These are phyloP conservation scores for Sporothrix euskadiensis DNA, from an alignment of 2,329 filamentous ascomycete species.

Conservation along the genomic window DNA sequence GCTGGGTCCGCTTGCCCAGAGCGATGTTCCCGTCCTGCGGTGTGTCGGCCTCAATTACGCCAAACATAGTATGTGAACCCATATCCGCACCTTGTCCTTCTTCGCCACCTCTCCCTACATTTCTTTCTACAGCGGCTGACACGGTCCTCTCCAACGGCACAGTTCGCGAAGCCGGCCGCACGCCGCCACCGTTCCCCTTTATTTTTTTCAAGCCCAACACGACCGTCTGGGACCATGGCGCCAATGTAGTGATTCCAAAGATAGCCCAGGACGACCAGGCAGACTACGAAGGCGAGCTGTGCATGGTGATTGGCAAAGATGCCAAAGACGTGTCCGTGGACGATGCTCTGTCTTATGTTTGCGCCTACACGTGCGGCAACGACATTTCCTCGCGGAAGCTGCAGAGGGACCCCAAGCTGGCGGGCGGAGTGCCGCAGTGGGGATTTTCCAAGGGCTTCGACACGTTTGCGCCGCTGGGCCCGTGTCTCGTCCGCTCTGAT, in stretches of 20 bases:
- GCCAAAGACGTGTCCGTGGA: conserved; percentile 47
- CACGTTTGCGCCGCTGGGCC: conserved; percentile 55
- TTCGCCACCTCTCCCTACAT: too few species aligned
- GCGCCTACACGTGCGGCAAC: conserved; percentile 56
- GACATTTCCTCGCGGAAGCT: conserved; percentile 53
- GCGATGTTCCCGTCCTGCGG: conserved; percentile 56
- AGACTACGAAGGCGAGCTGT: conserved; percentile 49
- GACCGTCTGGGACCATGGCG: conserved; percentile 42
- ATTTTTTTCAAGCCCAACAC: conserved; percentile 56
- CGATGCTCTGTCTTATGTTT: conserved; percentile 52
- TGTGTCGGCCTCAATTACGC: conserved; percentile 63
- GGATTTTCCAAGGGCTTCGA: conserved; percentile 60
- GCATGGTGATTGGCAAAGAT: conserved; percentile 23
- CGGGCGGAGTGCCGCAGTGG: conserved; percentile 57
- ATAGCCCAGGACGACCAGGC: conserved; percentile 43
- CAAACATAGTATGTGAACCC: conserved; percentile 47
- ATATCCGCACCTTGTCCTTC: too few species aligned
- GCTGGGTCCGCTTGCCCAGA: conserved; percentile 52
- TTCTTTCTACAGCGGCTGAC: too few species aligned
- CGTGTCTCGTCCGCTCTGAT: conserved; percentile 45
- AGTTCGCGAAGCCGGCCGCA: conserved; percentile 52
- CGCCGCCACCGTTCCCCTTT: conserved; percentile 52
- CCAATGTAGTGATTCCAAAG: conserved; percentile 49
- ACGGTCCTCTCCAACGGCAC: too few species aligned
- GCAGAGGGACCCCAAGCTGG: conserved; percentile 52